Evolutionary conservation across 2,329 filamentous ascomycete genomes (phyloP).

Genomic region (Xylaria sp.): DNA sequence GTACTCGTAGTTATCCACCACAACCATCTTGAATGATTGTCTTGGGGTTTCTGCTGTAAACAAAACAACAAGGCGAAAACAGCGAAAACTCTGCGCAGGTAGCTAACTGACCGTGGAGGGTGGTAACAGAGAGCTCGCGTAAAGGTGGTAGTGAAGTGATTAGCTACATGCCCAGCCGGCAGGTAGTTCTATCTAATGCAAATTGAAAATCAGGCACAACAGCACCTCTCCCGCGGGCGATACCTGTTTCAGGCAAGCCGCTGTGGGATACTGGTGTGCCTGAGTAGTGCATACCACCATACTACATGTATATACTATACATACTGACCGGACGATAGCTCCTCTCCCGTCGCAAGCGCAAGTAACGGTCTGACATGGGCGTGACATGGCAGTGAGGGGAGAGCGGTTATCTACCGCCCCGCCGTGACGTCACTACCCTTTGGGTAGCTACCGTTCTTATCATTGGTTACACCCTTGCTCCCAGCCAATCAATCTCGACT

Average conservation of each 20-base stretch:
- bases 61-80: conserved; percentile 2
- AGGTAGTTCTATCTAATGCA: conserved; percentile 34
- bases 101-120: conserved; percentile 1
- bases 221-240: conserved; percentile 33
- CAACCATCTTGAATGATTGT: conserved; percentile 72
- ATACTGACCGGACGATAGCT: conserved; percentile 20
- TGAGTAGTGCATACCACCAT: conserved; percentile 24
- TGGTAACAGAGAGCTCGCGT: conserved; percentile 6
- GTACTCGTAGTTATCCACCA: conserved; percentile 88
- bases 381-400: neutral
- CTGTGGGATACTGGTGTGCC: conserved; percentile 17
- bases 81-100: neutral
- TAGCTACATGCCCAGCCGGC: conserved; percentile 8
- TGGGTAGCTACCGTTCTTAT: neutral
- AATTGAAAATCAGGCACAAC: conserved; percentile 40
- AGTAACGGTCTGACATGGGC: neutral
- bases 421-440: conserved; percentile 31
- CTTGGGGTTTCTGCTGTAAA: neutral
- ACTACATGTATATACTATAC: too few relatives aligned
- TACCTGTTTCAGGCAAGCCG: conserved; percentile 45
- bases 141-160: conserved; percentile 3
- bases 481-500: neutral
- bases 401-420: conserved; percentile 22
- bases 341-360: neutral
- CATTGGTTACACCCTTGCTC: neutral